A percentile compares a stretch with the other conserved stretches of the same genome.
These are phyloP conservation scores for Beta macrorhiza DNA, from an alignment of 179 eudicot genomes.

Conservation along the genomic window DNA sequence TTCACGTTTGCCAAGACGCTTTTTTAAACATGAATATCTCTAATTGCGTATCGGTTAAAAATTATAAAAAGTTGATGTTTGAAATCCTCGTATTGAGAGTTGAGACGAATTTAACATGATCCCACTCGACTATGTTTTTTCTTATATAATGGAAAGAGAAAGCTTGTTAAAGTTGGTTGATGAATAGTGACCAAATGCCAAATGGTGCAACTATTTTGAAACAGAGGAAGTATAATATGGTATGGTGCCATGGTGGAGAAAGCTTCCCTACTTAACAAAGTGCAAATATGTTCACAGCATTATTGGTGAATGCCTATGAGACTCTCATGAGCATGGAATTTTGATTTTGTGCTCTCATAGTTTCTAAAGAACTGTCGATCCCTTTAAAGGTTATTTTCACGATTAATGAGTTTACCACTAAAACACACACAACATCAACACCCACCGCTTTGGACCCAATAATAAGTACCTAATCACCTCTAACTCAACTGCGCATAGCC, in stretches of 20 bases:
- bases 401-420: not conserved
- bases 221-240: no score
- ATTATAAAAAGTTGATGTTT: no score
- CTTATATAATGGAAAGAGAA: no score
- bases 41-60: no score
- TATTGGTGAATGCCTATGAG: not conserved
- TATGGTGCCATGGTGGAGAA: not conserved
- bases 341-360: not conserved
- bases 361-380: not conserved
- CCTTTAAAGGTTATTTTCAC: not conserved
- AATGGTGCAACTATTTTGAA: no score
- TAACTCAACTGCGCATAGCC: not conserved
- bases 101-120: no score
- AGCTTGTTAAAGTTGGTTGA: no score
- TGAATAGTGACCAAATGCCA: no score
- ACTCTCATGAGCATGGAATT: not conserved
- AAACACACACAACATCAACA: not conserved
- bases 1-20: no score
- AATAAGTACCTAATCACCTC: not conserved
- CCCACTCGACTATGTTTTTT: no score
- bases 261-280: not conserved
- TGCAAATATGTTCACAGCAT: not conserved
- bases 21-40: no score
- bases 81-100: no score
- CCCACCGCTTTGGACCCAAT: not conserved